A percentile compares a stretch with the other conserved stretches of the same genome.
Conservation (phyloP, 345 rosid genomes). For the sweet orange (Citrus sinensis) region DVS_A1.0 CM039161.1:3697001-3697500, state of each 20-base stretch:
- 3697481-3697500: no score
- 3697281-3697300: no score
- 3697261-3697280: fast-evolving
- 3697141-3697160: neutral
- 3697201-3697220: no score
- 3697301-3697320: no score
- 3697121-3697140: neutral
- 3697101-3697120: neutral
- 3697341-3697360: no score
- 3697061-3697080: neutral
- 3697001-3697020: slow-evolving; percentile 8
- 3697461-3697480: no score
- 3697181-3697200: no score
- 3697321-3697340: fast-evolving
- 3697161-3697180: fast-evolving
- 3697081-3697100: neutral
- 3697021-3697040: neutral
- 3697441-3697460: no score
- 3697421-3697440: no score
- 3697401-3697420: neutral
- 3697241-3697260: no score
- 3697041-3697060: neutral
- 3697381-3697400: neutral
- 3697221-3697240: fast-evolving
- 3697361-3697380: no score